A percentile compares a stretch with the other conserved stretches of the same genome.
These are phyloP conservation scores for Diplodia corticola DNA, from an alignment of 2,329 filamentous ascomycete genomes.

Conservation along the genomic window DNA sequence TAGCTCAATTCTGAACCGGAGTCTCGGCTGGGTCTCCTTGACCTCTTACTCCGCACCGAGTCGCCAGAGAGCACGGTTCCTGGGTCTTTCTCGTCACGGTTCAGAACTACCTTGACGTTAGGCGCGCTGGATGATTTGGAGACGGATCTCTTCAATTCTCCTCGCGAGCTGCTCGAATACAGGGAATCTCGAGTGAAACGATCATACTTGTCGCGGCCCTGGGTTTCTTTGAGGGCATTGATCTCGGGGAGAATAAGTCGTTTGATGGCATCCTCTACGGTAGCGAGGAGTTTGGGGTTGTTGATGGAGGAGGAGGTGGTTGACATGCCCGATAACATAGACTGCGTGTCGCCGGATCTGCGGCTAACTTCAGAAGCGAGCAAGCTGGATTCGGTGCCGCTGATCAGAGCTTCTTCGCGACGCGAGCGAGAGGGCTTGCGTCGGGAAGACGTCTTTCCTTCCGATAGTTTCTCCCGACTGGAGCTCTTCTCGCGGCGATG, in stretches of 20 bases:
- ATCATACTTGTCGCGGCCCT: slow-evolving; percentile 69
- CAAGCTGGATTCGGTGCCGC: slow-evolving; percentile 62
- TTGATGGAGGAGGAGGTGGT: slow-evolving; percentile 76
- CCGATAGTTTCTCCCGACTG: slow-evolving; percentile 37
- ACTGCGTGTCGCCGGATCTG: slow-evolving; percentile 58
- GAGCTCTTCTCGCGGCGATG: slow-evolving; percentile 27
- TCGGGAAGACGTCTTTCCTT: slow-evolving; percentile 30
- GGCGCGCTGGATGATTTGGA: slow-evolving; percentile 64
- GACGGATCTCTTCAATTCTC: slow-evolving; percentile 51
- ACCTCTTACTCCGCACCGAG: slow-evolving; percentile 53
- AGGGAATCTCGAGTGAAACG: slow-evolving; percentile 63
- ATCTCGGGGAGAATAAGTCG: slow-evolving; percentile 88
- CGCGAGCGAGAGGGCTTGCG: slow-evolving; percentile 26
- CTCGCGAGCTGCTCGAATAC: slow-evolving; percentile 52
- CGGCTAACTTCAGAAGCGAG: slow-evolving; percentile 58
- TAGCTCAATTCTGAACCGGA: slow-evolving; percentile 48
- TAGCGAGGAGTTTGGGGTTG: slow-evolving; percentile 86
- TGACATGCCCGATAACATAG: slow-evolving; percentile 57
- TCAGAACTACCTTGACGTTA: slow-evolving; percentile 62
- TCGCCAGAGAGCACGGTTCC: slow-evolving; percentile 58
- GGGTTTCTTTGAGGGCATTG: slow-evolving; percentile 84
- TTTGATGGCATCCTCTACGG: slow-evolving; percentile 90
- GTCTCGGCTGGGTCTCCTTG: slow-evolving; percentile 56
- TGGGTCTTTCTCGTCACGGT: slow-evolving; percentile 59
- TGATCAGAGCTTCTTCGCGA: slow-evolving; percentile 26